Percentiles rank a stretch among this genome's conserved stretches.
These are phyloP conservation scores for Phialophora verrucosa DNA, from an alignment of 2,329 filamentous ascomycete genomes.

Conservation along the genomic window DNA sequence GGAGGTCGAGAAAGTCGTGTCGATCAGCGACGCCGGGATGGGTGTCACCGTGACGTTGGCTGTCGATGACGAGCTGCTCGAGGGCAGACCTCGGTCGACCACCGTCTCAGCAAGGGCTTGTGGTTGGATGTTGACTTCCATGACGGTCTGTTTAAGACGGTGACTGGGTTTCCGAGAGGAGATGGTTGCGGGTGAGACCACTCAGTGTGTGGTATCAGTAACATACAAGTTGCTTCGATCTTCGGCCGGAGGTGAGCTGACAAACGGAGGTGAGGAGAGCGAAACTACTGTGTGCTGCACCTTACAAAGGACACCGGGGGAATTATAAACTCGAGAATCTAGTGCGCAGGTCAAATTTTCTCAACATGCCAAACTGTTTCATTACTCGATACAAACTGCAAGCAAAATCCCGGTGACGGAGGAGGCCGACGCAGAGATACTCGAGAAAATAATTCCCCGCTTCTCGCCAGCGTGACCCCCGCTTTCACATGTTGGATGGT, in stretches of 20 bases:
- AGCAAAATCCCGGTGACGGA: conserved; percentile 5
- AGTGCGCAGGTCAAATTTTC: conserved; percentile 6
- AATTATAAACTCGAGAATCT: neutral
- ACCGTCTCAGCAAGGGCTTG: conserved; percentile 21
- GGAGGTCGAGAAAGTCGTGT: conserved; percentile 60
- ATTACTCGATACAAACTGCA: conserved; percentile 23
- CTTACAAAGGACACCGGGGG: neutral
- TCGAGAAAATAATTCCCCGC: conserved; percentile 8
- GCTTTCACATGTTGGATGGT: conserved; percentile 2
- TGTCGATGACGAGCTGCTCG: conserved; percentile 20
- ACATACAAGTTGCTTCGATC: too few species aligned
- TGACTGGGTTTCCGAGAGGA: neutral
- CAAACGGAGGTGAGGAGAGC: neutral
- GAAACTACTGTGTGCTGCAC: neutral
- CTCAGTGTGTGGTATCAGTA: neutral
- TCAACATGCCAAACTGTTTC: neutral
- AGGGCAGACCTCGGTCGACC: conserved; percentile 18
- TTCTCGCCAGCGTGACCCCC: neutral
- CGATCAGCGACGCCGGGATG: conserved; percentile 57
- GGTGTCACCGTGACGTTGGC: conserved; percentile 33
- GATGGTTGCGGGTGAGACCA: neutral
- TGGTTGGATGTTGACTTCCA: conserved; percentile 34
- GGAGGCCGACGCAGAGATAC: neutral
- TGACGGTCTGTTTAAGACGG: neutral
- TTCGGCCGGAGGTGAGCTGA: neutral